A percentile compares a stretch with the other conserved stretches of the same genome.
These are phyloP conservation scores for Chrysosporium keratinophilum DNA, from an alignment of 2,329 filamentous ascomycete genomes.

Conservation along the genomic window DNA sequence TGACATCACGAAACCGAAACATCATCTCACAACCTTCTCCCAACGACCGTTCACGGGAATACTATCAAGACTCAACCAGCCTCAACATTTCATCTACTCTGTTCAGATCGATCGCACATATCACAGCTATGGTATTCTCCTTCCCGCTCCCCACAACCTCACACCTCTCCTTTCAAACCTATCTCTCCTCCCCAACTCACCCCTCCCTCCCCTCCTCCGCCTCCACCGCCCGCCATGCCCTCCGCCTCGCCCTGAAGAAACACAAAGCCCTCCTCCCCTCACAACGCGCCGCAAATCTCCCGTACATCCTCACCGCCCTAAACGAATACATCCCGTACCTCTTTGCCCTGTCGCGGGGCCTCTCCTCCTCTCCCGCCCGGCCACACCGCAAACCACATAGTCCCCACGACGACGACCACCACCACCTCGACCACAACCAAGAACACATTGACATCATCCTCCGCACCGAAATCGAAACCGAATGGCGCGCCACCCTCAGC, in stretches of 20 bases:
- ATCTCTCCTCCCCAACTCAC: constrained; percentile 69
- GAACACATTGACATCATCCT: constrained; percentile 60
- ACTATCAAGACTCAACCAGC: neutral
- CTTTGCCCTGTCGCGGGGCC: constrained; percentile 61
- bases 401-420: constrained; percentile 5
- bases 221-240: constrained; percentile 71
- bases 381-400: constrained; percentile 19
- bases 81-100: neutral
- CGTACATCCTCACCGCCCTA: constrained; percentile 57
- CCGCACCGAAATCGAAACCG: constrained; percentile 54
- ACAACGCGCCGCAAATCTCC: constrained; percentile 60
- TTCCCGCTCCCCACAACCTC: constrained; percentile 86
- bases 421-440: constrained; percentile 7
- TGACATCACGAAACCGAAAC: constrained; percentile 2
- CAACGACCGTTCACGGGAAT: too few relatives aligned
- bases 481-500: constrained; percentile 73
- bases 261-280: constrained; percentile 73
- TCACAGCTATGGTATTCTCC: constrained; percentile 65
- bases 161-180: constrained; percentile 67
- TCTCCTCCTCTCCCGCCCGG: constrained; percentile 51
- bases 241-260: constrained; percentile 74
- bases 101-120: neutral
- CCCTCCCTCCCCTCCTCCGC: constrained; percentile 76
- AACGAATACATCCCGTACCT: constrained; percentile 76
- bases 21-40: neutral